These are phyloP conservation scores for Passalora sequoiae DNA, from an alignment of 2,329 filamentous ascomycete species.

Conservation along the genomic window DNA sequence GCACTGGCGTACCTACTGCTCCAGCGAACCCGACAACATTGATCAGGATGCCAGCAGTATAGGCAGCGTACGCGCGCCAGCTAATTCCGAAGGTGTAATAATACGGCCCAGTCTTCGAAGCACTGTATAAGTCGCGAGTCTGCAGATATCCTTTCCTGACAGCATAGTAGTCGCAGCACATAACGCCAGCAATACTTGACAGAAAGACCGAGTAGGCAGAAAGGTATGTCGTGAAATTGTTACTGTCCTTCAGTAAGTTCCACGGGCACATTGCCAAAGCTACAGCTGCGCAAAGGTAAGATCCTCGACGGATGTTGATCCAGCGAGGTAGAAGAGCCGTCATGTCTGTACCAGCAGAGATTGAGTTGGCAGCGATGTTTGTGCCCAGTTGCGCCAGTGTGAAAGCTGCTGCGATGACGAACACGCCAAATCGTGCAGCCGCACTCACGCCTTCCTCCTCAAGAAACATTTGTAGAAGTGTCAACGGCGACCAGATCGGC, in stretches of 20 bases:
- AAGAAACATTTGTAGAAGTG: conserved; percentile 41
- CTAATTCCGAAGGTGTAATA: conserved; percentile 69
- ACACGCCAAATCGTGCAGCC: conserved; percentile 49
- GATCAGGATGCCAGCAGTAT: conserved; percentile 76
- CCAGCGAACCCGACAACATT: conserved; percentile 90
- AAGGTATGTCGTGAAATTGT: conserved; percentile 86
- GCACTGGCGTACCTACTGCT: conserved; percentile 65
- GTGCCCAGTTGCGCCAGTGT: conserved; percentile 54
- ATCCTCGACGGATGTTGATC: conserved; percentile 71
- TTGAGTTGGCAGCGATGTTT: conserved; percentile 50
- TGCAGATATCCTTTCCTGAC: conserved; percentile 78
- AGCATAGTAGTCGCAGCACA: conserved; percentile 75
- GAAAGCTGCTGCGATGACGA: conserved; percentile 44
- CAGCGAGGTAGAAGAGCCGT: conserved; percentile 50
- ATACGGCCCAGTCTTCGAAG: conserved; percentile 62
- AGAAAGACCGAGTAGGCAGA: conserved; percentile 90
- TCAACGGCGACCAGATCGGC: conserved; percentile 34
- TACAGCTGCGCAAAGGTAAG: conserved; percentile 75
- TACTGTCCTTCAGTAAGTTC: conserved; percentile 67
- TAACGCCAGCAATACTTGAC: conserved; percentile 89
- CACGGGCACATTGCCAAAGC: conserved; percentile 84
- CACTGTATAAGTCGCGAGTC: conserved; percentile 73
- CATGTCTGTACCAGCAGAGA: conserved; percentile 52
- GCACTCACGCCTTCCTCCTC: conserved; percentile 34
- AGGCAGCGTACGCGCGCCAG: conserved; percentile 78